A percentile compares a stretch with the other conserved stretches of the same genome.
Conservation (phyloP, 192 early-diverging fungal species). For the Coemansia reversa region DNA sequence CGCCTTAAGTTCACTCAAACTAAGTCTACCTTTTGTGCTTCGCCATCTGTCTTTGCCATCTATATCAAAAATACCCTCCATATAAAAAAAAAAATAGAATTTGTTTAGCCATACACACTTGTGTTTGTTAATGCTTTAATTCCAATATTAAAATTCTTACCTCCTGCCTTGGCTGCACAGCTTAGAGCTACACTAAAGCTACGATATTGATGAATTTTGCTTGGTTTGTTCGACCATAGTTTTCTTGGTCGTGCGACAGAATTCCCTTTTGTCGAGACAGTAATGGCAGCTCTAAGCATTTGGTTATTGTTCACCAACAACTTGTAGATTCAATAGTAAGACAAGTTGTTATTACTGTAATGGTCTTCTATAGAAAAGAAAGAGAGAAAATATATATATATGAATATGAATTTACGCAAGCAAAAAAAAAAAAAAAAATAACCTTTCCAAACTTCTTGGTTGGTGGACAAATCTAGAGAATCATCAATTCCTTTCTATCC, state of each 20-base stretch:
- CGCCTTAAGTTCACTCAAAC: constrained; percentile 14
- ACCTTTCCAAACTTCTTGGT: neutral
- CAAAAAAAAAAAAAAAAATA: constrained; percentile 1
- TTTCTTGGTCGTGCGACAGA: neutral
- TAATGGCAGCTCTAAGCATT: constrained; percentile 1
- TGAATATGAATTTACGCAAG: neutral
- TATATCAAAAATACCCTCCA: neutral
- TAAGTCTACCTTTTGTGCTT: constrained; percentile 13
- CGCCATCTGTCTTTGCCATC: constrained; percentile 14
- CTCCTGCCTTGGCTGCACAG: neutral
- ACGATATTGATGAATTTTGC: neutral
- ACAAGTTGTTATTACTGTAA: neutral
- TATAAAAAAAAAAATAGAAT: neutral
- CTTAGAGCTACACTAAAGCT: neutral
- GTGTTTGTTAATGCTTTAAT: neutral
- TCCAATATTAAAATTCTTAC: neutral
- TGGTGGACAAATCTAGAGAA: neutral
- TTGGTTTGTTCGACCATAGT: neutral
- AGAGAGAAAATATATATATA: too few species aligned
- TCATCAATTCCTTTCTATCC: neutral
- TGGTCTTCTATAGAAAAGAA: too few species aligned
- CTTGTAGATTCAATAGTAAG: neutral
- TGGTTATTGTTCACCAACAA: neutral
- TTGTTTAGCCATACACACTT: neutral
- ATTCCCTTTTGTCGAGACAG: neutral